Percentiles rank a stretch among this genome's conserved stretches.
phyloP scores from a whole-genome alignment of 2,329 filamentous ascomycete species.

The Sporothrix phasma region DNA sequence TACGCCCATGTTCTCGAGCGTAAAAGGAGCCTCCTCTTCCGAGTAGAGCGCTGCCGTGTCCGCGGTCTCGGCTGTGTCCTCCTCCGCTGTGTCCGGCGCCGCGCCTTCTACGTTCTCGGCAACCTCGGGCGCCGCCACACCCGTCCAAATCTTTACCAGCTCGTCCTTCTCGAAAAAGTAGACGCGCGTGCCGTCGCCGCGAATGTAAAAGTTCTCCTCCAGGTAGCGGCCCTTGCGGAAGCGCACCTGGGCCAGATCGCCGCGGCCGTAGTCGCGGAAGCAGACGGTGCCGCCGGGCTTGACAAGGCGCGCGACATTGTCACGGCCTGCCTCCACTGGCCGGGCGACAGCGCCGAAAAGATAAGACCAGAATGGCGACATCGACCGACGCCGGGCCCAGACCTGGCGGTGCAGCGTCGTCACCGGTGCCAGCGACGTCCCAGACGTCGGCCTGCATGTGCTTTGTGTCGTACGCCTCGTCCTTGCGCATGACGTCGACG shows the following conservation, averaged over 20 bases:
- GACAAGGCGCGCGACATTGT: conserved; percentile 70
- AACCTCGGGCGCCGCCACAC: conserved; percentile 19
- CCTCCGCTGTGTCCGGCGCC: conserved; percentile 9
- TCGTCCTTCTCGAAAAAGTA: conserved; percentile 94
- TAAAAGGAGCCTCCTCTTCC: conserved; percentile 40
- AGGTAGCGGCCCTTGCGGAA: conserved; percentile 94
- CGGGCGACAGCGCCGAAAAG: conserved; percentile 80
- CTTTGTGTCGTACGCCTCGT: conserved; percentile 59
- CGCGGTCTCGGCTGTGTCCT: conserved; percentile 17
- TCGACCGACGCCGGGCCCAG: conserved; percentile 74
- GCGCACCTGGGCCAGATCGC: conserved; percentile 89
- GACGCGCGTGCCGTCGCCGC: conserved; percentile 89
- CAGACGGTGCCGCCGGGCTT: conserved; percentile 90
- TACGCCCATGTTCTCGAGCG: conserved; percentile 67
- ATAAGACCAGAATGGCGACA: conserved; percentile 89
- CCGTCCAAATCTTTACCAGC: conserved; percentile 68
- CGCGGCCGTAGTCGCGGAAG: conserved; percentile 93
- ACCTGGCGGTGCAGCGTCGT: conserved; percentile 60
- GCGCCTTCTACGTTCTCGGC: not conserved
- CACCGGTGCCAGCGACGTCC: conserved; percentile 58
- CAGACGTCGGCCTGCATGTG: conserved; percentile 85
- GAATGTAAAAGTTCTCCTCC: conserved; percentile 93
- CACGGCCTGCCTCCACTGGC: conserved; percentile 75
- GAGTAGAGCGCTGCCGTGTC: not conserved
- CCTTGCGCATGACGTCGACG: conserved; percentile 79